Base-by-base conservation (phyloP, 2,329 filamentous ascomycete genomes). In the Amesomyces nigricolor region DNA sequence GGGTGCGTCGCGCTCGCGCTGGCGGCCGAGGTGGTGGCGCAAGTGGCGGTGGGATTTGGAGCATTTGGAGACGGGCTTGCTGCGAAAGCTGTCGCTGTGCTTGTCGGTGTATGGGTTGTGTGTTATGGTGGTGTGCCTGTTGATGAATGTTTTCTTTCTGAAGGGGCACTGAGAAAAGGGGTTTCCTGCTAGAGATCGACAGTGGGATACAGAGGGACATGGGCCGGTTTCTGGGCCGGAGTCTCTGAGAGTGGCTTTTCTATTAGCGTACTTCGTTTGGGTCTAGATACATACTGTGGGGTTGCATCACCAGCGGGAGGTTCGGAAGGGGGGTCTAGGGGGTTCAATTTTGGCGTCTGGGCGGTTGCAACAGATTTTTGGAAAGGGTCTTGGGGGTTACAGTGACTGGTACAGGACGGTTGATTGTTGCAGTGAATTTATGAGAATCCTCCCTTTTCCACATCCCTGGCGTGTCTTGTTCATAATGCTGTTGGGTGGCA, bases 41-140 rank as follows among this genome's bases (percentile, higher is more conserved):
- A 76, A 76, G 75, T 78, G 77, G 78, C 72, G 80, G 61, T 79
- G 81, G 81, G 76, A 81, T 64, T 68, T 84, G 60, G 73, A 86
- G 73, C 75, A 85, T 74, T 63, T 91, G 70, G 83, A 82, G 74
- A 74, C 83, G 70, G 68, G 79, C 63, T 55, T 78, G 78, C 69
- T 97, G 53, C 79, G 94, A 56, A 87, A 83, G 65, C 71, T 89
- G 59, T 86, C 90, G 51, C 74, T 96, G 46, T 86, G 76, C 0
- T 74, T 99, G 57, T 86, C 88, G 7, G 76, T 91, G 8, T 99
- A 99, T 67, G 94, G 94, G 17, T 63, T 89, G 8, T 73, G 88
- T 47, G 91, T 99, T 51, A 97, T 99, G 94, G 74, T 89, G 29
- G 85, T 92, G 47, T 97, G 91, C 68, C 73, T 99, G 64, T 75